Conservation (phyloP, 164 flowering plant species). For the Dillenia turbinata region DNA sequence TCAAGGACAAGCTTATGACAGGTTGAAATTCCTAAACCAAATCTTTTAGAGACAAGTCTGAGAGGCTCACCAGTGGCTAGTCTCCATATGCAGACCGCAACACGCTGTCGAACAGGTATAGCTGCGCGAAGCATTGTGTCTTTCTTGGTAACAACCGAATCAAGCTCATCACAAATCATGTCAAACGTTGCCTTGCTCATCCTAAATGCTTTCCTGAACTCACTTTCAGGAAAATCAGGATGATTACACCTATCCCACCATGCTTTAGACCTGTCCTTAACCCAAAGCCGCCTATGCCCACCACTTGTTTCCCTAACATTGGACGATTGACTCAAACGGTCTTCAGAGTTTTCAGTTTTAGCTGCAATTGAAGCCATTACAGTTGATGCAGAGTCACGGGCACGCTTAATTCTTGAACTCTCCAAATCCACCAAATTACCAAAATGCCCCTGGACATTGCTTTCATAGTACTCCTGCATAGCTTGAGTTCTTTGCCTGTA, state of each 20-base stretch:
- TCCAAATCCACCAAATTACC: slow-evolving; percentile 26
- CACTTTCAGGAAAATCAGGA: slow-evolving; percentile 69
- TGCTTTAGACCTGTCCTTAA: slow-evolving; percentile 74
- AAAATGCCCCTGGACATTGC: slow-evolving; percentile 21
- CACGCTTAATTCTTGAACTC: slow-evolving; percentile 22
- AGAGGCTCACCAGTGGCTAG: slow-evolving; percentile 87
- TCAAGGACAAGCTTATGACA: slow-evolving; percentile 87
- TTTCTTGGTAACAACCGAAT: slow-evolving; percentile 59
- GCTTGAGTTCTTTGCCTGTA: slow-evolving; percentile 22
- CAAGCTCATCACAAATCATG: slow-evolving; percentile 71
- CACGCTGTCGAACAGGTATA: slow-evolving; percentile 77
- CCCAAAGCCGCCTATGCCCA: slow-evolving; percentile 73
- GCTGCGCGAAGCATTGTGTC: slow-evolving; percentile 84
- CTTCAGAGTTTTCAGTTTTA: not conserved
- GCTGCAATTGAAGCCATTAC: slow-evolving; percentile 9
- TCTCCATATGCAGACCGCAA: slow-evolving; percentile 85
- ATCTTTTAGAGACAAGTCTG: slow-evolving; percentile 65
- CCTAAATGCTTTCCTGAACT: slow-evolving; percentile 56
- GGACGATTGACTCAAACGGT: not conserved
- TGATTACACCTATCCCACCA: slow-evolving; percentile 74
- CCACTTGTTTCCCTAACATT: slow-evolving; percentile 7
- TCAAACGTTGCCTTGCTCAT: slow-evolving; percentile 80
- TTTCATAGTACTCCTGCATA: slow-evolving; percentile 30
- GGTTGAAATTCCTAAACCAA: slow-evolving; percentile 83
- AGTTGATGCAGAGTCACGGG: slow-evolving; percentile 18